Base-by-base conservation (phyloP, 441 rosid species). In the Cnidoscolus chayamansa region DNA sequence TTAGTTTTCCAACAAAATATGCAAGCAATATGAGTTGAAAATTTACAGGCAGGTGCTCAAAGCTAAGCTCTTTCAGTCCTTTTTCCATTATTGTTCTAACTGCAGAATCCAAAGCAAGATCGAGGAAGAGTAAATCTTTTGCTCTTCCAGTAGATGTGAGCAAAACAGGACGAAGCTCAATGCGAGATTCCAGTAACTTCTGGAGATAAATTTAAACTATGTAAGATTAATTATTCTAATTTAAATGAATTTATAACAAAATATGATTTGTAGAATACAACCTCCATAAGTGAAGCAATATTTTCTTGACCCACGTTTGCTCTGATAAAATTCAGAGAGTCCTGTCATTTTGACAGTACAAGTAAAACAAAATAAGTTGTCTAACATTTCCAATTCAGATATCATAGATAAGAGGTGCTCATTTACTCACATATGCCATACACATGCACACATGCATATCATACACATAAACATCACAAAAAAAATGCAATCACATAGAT, bases 21-120 rank as follows among this genome's bases (percentile, higher is more conserved):
- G 12, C 7, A 54, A 63, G 51, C 40, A 40, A 63, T 55, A 1
- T 43, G 60, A 70, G 25, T 30, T 43, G 20, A 53, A 72, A 55
- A 35, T 20, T 62, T 81, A 90, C 96, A 19, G 80, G 88, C 45
- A 89, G 86, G 62, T 68, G 70, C 65, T 77, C 73, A 72, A 79
- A 82, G 76, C 81, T 84, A 63, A 88, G 80, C 71, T 85, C 79
- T 82, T 68, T 83, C 37, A 86, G 78, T 82, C 88, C 87, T 80
- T 86, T 87, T 83, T 92, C 96, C 77, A 88, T 80, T 45, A 87
- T 82, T 78, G 90, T 88, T 81, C 81, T 88, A 70, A 86, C 81
- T 53, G 87, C 81, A 1, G 94, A 92, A 66, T 84, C 89, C 81
- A 92, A 83, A 40, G 94, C 88, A 50, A 89, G 82, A 85, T 87